Base-by-base conservation (phyloP, 768 basidiomycete genomes). In the Serendipita sp. region DNA sequence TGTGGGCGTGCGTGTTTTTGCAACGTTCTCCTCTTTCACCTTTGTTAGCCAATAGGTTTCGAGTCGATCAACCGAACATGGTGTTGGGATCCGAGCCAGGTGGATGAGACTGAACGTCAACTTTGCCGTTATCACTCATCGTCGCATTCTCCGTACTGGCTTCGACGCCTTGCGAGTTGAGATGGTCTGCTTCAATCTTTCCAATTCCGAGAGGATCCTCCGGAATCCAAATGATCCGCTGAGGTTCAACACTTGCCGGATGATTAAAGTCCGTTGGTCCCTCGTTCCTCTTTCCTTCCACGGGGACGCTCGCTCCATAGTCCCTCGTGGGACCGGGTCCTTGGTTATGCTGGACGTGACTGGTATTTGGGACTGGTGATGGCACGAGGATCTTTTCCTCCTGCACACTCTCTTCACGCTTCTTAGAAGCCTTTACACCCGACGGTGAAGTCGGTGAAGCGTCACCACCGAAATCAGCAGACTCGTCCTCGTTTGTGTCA, bases 191-290 rank as follows among this genome's bases (percentile, higher is more conserved):
- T 75, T 90, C 88, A 64, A 78, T 82, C 36, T 71, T 70, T 0
- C 78, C 81, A 63, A 91, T 70, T 6, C 85, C 84, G n/a, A 82
- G 74, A 27, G 73, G 68, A 71, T 98, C 95, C 44, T 75, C 73
- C 23, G 95, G 90, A 63, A 97, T 73, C 95, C 95, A 98, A 36
- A 97, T 76, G 3, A 83, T 77, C 66, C 85, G 79, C 74, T 92
- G 89, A 53, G 87, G 83, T 62, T 82, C 74, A 66, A 76, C 81
- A 63, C 82, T 79, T 4, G 91, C 91, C 15, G 95, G 95, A 69
- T 95, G 95, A 52, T 87, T 84, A 75, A 95, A 97, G 29, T 76
- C 75, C 58, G 71, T 66, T 33, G 69, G 68, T 40, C 70, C 72
- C 60, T 73, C 65, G 66, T 58, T 69, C 62, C 67, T 68, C 64